Base-by-base conservation (phyloP, 176 grass and related monocot species). In the Neostapfia colusana region DNA sequence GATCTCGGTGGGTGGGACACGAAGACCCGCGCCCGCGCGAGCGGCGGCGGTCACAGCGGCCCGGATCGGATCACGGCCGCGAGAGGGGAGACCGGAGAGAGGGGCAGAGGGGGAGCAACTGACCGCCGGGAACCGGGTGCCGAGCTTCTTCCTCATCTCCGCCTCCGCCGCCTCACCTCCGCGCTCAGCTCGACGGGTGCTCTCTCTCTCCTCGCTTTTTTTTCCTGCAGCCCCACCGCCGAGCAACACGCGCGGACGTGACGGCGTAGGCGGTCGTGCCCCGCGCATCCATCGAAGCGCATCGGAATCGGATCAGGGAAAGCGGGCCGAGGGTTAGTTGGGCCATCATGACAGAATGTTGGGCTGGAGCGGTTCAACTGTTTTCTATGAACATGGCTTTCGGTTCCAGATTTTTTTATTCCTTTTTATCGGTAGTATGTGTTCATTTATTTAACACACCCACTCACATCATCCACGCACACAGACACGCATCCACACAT, bases 61-160 rank as follows among this genome's bases (percentile, higher is more conserved):
- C n/a, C n/a, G 87, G 80, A 97, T 74, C 67, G 44, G 66, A 67
- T 63, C 45, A 66, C 85, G 60, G 12, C 59, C 16, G 12, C 17
- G 26, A 5, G 27, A 18, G 48, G 42, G 10, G 73, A 42, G 81
- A 87, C 54, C 40, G 70, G 53, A 65, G 70, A 35, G 25, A 56
- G 9, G 39, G 11, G 70, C n/a, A n/a, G n/a, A n/a, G n/a, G n/a
- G n/a, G n/a, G n/a, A n/a, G 60, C 17, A 8, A 79, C 85, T 44
- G 75, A 99, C 95, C 85, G 95, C 95, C 67, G 95, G 95, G 84
- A 99, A 99, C 72, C 95, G 91, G 83, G 95, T 95, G 48, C 92
- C 95, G 37, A 99, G 85, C 85, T 99, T 99, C 95, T 99, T 99
- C 89, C 95, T 95, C 95, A 99, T 99, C 80, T 83, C 82, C 62